Evolutionary conservation across 352 stramenopile genomes (phyloP).

Genomic region (Phytopythium montanum): DNA sequence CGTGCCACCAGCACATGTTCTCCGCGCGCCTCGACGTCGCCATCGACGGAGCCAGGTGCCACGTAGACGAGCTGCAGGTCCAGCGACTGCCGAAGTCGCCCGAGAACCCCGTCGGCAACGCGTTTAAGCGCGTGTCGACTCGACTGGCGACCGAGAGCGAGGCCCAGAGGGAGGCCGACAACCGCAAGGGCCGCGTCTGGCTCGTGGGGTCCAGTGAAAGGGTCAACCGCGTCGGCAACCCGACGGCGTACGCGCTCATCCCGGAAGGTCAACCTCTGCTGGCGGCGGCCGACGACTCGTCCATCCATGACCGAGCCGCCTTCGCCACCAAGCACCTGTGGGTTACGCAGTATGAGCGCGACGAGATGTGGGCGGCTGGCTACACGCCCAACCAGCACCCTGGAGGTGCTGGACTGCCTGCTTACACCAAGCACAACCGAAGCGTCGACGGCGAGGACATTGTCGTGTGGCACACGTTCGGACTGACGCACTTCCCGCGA

Average conservation of each 20-base stretch:
- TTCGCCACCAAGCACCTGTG: constrained; percentile 73
- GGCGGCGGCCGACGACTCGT: constrained; percentile 42
- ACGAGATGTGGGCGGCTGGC: constrained; percentile 62
- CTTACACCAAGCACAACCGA: constrained; percentile 50
- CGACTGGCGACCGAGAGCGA: constrained; percentile 45
- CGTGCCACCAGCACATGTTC: constrained; percentile 79
- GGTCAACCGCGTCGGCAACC: constrained; percentile 50
- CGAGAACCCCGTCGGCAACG: constrained; percentile 59
- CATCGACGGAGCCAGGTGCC: constrained; percentile 51
- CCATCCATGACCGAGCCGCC: constrained; percentile 42
- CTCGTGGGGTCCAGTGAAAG: constrained; percentile 56
- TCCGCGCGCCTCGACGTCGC: constrained; percentile 70
- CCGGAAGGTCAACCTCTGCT: constrained; percentile 30
- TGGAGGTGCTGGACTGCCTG: constrained; percentile 41
- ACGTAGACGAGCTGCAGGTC: constrained; percentile 51
- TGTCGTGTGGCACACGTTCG: constrained; percentile 77
- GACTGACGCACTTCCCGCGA: constrained; percentile 61
- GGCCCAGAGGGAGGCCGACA: constrained; percentile 37
- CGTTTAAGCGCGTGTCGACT: constrained; percentile 29
- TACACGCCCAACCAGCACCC: constrained; percentile 68
- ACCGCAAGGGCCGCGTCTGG: constrained; percentile 51
- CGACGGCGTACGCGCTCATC: constrained; percentile 52
- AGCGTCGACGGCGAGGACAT: constrained; percentile 58
- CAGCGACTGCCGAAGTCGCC: constrained; percentile 31
- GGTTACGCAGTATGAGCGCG: constrained; percentile 58